A percentile compares a stretch with the other conserved stretches of the same genome.
phyloP scores from a whole-genome alignment of 306 rosid genomes.

The Quercus suber region DNA sequence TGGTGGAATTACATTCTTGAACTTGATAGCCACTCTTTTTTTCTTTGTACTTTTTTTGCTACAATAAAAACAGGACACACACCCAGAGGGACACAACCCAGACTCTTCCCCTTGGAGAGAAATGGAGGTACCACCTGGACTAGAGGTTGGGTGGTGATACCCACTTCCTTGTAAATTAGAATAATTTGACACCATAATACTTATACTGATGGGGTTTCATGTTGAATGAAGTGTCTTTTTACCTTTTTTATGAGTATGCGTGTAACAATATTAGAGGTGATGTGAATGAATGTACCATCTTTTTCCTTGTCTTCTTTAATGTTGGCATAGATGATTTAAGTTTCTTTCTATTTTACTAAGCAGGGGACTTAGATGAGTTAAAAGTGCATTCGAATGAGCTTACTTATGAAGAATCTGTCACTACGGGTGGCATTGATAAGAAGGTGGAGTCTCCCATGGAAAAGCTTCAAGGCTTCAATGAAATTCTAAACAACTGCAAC shows the following conservation, averaged over 20 bases:
- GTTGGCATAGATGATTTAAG: not conserved
- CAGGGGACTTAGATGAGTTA: conserved; percentile 71
- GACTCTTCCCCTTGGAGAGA: too few relatives aligned
- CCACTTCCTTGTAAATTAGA: too few relatives aligned
- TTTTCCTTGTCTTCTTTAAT: not conserved
- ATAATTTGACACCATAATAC: too few relatives aligned
- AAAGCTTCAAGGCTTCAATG: conserved; percentile 67
- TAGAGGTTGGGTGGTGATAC: too few relatives aligned
- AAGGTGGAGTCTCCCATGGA: conserved; percentile 89
- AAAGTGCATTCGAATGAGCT: conserved; percentile 81
- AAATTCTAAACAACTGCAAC: conserved; percentile 35
- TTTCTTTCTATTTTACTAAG: conserved; percentile 5
- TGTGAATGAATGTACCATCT: not conserved
- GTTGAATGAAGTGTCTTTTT: too few relatives aligned
- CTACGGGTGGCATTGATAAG: conserved; percentile 83
- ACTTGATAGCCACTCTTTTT: too few relatives aligned
- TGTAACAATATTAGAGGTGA: not conserved
- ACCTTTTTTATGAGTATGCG: not conserved
- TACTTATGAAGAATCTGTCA: conserved; percentile 55
- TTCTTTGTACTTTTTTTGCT: too few relatives aligned
- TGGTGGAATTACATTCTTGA: too few relatives aligned
- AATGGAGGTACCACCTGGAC: too few relatives aligned
- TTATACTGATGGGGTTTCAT: too few relatives aligned
- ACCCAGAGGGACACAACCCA: too few relatives aligned
- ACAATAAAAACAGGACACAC: too few relatives aligned